Conservation (phyloP, 2,329 filamentous ascomycete species). For the Aspergillus bombycis region DNA sequence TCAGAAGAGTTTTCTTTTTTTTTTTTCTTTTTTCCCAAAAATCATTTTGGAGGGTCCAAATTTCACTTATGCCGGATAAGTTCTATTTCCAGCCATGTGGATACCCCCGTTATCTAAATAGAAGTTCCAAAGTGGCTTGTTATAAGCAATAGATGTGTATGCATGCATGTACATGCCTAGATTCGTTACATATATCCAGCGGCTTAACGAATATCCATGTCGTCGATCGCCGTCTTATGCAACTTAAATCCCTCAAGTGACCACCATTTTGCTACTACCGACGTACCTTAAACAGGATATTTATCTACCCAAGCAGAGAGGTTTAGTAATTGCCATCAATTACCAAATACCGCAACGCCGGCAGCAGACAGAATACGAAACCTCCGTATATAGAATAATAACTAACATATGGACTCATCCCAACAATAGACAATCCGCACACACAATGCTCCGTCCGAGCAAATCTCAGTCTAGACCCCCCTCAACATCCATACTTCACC, state of each 20-base stretch:
- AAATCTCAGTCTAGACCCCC: too few relatives aligned
- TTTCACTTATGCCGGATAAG: background rate
- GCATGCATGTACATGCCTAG: background rate
- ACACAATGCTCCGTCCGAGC: too few relatives aligned
- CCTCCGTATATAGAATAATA: too few relatives aligned
- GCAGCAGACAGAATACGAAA: background rate
- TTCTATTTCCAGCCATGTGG: background rate
- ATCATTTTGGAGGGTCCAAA: background rate
- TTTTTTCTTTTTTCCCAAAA: background rate
- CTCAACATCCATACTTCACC: too few relatives aligned
- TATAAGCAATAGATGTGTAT: slow-evolving; percentile 8
- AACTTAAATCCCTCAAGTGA: slow-evolving; percentile 15
- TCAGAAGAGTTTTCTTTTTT: background rate
- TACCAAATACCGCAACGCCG: background rate
- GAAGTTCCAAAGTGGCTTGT: background rate
- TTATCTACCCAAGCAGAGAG: too few relatives aligned
- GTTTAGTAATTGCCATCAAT: too few relatives aligned
- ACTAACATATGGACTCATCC: too few relatives aligned
- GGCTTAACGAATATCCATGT: slow-evolving; percentile 13
- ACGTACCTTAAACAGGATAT: background rate
- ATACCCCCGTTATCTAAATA: background rate
- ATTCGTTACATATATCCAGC: background rate
- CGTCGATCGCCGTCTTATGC: slow-evolving; percentile 22
- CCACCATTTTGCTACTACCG: background rate
- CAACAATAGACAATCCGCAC: too few relatives aligned